phyloP scores from a whole-genome alignment of 768 basidiomycete species.

The Termitomyces sp. region DNA sequence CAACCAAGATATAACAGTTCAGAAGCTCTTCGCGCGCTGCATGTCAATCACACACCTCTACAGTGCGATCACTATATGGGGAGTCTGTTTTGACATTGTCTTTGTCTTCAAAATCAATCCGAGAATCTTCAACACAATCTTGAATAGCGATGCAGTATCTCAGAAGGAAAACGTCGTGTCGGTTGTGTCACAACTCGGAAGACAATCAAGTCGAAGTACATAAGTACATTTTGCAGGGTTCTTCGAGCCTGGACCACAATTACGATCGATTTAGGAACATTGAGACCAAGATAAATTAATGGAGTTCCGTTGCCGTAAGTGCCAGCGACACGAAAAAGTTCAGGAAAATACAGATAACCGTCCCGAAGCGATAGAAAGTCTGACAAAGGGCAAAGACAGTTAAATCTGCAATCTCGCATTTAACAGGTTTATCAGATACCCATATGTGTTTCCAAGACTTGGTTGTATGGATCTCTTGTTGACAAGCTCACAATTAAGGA shows the following conservation, averaged over 20 bases:
- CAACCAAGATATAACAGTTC: neutral
- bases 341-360: neutral
- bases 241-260: neutral
- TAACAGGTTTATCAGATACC: neutral
- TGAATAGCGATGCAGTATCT: neutral
- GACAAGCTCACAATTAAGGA: neutral
- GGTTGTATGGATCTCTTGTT: neutral
- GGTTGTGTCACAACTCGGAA: neutral
- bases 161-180: neutral
- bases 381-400: neutral
- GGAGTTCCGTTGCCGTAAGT: neutral
- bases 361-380: neutral
- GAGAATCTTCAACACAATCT: neutral
- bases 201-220: neutral
- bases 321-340: neutral
- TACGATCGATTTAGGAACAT: neutral
- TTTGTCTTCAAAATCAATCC: neutral
- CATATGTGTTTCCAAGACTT: neutral
- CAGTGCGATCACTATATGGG: neutral
- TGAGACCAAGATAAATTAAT: neutral
- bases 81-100: neutral
- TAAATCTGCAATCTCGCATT: neutral
- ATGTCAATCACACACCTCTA: conserved; percentile 2
- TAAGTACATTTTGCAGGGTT: neutral
- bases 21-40: conserved; percentile 2